Conservation (phyloP, 441 rosid species). For the Populus trichocarpa region DNA sequence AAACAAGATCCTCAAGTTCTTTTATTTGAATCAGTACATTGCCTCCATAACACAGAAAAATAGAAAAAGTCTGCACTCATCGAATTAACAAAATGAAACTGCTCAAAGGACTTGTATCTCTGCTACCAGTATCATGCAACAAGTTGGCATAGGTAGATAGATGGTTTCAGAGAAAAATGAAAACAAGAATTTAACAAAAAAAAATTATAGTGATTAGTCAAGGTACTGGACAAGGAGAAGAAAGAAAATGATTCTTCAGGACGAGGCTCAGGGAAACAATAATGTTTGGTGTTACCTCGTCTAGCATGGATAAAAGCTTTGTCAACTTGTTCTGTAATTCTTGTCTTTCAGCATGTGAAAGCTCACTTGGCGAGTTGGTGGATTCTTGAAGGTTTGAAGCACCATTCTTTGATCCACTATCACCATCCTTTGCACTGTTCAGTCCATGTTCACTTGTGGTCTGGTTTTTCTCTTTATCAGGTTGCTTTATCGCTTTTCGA, state of each 20-base stretch:
- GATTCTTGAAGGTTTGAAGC: constrained; percentile 53
- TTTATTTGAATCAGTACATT: too few relatives aligned
- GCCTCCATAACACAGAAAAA: too few relatives aligned
- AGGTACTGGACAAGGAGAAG: constrained; percentile 3
- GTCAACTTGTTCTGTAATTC: constrained; percentile 86
- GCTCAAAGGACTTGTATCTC: too few relatives aligned
- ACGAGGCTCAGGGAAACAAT: not conserved
- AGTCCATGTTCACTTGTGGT: constrained; percentile 27
- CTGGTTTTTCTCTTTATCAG: constrained; percentile 55
- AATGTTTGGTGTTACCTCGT: constrained; percentile 54
- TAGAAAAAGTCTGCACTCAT: too few relatives aligned
- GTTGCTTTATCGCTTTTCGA: constrained; percentile 64
- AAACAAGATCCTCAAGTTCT: constrained; percentile 2
- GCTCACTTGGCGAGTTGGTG: constrained; percentile 39
- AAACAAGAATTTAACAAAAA: not conserved
- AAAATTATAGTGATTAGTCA: not conserved
- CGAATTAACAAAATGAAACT: too few relatives aligned
- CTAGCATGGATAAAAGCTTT: constrained; percentile 88
- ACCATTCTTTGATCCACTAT: constrained; percentile 44
- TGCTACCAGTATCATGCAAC: too few relatives aligned
- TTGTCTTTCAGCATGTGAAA: constrained; percentile 82
- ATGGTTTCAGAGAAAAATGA: not conserved
- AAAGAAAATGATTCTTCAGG: not conserved
- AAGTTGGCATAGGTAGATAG: not conserved
- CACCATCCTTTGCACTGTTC: constrained; percentile 48